Percentiles rank a stretch among this genome's conserved stretches.
phyloP scores from a whole-genome alignment of 2,329 filamentous ascomycete species.

The Colletotrichum sp. region DNA sequence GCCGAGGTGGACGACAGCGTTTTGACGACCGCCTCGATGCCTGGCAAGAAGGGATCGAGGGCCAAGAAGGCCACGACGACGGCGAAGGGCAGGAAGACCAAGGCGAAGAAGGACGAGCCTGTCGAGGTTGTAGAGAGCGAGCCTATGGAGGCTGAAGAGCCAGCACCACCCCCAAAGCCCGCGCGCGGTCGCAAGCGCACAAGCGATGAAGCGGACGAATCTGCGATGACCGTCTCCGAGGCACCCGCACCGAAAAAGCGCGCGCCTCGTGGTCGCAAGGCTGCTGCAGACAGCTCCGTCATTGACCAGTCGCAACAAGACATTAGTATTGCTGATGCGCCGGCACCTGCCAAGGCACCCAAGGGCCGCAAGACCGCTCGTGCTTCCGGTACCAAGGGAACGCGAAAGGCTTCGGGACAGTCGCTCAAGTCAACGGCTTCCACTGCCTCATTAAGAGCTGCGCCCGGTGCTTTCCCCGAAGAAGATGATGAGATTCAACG shows the following conservation, averaged over 20 bases:
- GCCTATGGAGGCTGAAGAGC: conserved; percentile 8
- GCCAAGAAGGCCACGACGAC: conserved; percentile 59
- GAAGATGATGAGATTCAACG: conserved; percentile 71
- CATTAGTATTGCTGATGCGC: conserved; percentile 42
- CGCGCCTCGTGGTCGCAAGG: conserved; percentile 56
- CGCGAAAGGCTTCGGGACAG: conserved; percentile 30
- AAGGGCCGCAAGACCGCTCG: conserved; percentile 48
- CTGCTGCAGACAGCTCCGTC: conserved; percentile 42
- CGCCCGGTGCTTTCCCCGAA: conserved; percentile 46
- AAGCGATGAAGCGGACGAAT: conserved; percentile 64
- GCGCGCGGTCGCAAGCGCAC: conserved; percentile 65
- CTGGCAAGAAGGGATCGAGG: conserved; percentile 52
- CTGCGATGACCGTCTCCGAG: conserved; percentile 44
- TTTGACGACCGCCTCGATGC: conserved; percentile 65
- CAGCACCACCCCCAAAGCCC: conserved; percentile 42
- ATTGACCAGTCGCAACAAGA: conserved; percentile 42
- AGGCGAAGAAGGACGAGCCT: conserved; percentile 57
- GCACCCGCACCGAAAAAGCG: conserved; percentile 65
- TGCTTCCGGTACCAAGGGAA: conserved; percentile 44
- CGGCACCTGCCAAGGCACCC: conserved; percentile 32
- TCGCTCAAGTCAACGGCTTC: conserved; percentile 52
- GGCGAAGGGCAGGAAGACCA: conserved; percentile 57
- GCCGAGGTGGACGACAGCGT: conserved; percentile 63
- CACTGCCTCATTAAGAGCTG: conserved; percentile 37
- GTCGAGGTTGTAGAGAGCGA: conserved; percentile 43